Evolutionary conservation across 768 basidiomycete species (phyloP).

Genomic region (Leccinum pellstonianum): DNA sequence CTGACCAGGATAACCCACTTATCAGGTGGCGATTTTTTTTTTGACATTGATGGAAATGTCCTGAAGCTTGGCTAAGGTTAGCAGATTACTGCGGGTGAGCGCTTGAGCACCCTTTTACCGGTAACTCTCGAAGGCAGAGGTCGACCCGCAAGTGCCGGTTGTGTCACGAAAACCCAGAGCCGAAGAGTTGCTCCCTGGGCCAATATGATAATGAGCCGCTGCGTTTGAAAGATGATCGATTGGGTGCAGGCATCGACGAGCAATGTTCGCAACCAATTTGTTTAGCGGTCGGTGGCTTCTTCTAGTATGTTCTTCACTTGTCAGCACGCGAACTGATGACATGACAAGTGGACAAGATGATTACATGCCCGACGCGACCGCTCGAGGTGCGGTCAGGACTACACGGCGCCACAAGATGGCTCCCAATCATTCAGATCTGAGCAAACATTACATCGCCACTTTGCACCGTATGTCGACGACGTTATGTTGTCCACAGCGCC

Average conservation of each 20-base stretch:
- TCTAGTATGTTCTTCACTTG: conserved; percentile 1
- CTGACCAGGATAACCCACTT: conserved; percentile 26
- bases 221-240: not conserved
- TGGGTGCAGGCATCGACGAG: not conserved
- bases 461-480: conserved; percentile 7
- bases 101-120: conserved; percentile 6
- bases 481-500: not conserved
- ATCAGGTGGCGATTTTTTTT: conserved; percentile 13
- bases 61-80: conserved; percentile 12
- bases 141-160: conserved; percentile 1
- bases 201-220: not conserved
- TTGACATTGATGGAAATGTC: conserved; percentile 2
- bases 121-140: not conserved
- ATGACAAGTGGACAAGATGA: conserved; percentile 3
- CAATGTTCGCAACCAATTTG: not conserved
- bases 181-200: not conserved
- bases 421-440: not conserved
- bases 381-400: not conserved
- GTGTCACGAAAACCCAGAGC: not conserved
- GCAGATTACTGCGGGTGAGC: conserved; percentile 5
- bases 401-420: not conserved
- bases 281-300: conserved; percentile 4
- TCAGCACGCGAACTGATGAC: conserved; percentile 5
- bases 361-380: not conserved
- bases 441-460: not conserved